Conservation (phyloP, 352 stramenopile species). For the Phytophthora niederhauseri region DNA sequence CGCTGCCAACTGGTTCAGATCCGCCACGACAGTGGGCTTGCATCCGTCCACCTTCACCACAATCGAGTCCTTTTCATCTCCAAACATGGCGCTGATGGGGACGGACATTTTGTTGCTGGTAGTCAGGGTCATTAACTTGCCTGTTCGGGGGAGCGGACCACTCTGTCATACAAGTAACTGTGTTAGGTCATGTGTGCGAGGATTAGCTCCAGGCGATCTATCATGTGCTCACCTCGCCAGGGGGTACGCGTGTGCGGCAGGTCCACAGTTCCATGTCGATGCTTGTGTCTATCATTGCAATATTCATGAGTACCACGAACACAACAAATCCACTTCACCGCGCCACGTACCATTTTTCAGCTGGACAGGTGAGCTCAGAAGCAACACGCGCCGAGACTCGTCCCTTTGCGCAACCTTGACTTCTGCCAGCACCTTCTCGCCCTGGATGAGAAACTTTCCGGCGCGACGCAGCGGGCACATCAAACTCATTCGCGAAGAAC, state of each 20-base stretch:
- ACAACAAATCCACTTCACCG: neutral
- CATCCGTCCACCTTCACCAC: conserved; percentile 88
- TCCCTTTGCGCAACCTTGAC: conserved; percentile 90
- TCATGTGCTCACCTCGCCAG: conserved; percentile 51
- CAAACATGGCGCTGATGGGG: conserved; percentile 81
- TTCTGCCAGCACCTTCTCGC: conserved; percentile 84
- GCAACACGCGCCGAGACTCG: conserved; percentile 81
- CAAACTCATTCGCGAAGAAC: conserved; percentile 67
- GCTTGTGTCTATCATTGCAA: conserved; percentile 51
- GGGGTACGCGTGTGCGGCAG: conserved; percentile 50
- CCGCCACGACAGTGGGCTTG: conserved; percentile 80
- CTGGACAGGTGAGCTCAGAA: conserved; percentile 88
- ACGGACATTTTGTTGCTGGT: conserved; percentile 87
- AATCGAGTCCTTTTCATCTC: conserved; percentile 77
- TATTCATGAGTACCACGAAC: neutral
- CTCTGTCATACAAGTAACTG: conserved; percentile 30
- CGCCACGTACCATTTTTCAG: conserved; percentile 80
- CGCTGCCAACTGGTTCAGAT: conserved; percentile 65
- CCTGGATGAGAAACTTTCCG: conserved; percentile 90
- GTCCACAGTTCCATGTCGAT: conserved; percentile 89
- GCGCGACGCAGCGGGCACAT: conserved; percentile 84
- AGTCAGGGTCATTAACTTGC: conserved; percentile 54
- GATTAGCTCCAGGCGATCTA: neutral
- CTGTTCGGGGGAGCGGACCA: conserved; percentile 42
- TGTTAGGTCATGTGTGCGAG: neutral